phyloP scores from a whole-genome alignment of 352 stramenopile species.

The Phytophthora ramorum region DNA sequence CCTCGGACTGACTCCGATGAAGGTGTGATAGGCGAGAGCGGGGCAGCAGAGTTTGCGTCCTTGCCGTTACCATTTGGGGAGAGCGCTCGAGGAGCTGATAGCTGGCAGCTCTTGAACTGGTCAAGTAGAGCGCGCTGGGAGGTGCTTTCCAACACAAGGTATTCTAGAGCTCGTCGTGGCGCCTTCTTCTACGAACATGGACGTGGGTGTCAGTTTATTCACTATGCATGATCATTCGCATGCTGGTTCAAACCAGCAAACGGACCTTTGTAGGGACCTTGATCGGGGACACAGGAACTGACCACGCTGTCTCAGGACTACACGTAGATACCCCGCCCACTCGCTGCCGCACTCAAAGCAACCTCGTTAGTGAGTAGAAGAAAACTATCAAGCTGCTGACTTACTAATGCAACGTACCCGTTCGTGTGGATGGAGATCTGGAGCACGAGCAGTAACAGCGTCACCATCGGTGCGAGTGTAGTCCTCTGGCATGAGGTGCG shows the following conservation, averaged over 20 bases:
- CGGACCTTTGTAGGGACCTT: conserved; percentile 39
- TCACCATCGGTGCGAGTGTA: conserved; percentile 36
- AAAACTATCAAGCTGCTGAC: not conserved
- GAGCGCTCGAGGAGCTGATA: conserved; percentile 17
- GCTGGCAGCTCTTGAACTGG: conserved; percentile 56
- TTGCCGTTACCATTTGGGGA: conserved; percentile 1
- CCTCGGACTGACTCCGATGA: conserved; percentile 13
- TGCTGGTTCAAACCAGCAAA: no score
- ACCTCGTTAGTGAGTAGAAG: not conserved
- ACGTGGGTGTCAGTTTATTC: not conserved
- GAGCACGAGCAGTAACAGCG: conserved; percentile 30
- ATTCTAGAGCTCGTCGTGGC: conserved; percentile 41
- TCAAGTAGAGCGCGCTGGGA: conserved; percentile 57
- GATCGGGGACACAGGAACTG: conserved; percentile 60
- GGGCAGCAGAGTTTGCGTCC: not conserved
- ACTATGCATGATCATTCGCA: not conserved
- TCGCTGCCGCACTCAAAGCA: conserved; percentile 11
- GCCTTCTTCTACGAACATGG: conserved; percentile 13
- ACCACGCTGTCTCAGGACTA: conserved; percentile 24
- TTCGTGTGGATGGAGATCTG: conserved; percentile 54
- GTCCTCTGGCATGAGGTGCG: conserved; percentile 37
- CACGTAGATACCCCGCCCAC: not conserved
- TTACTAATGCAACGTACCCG: conserved; percentile 29
- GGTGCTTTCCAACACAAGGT: conserved; percentile 54
- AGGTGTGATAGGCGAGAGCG: conserved; percentile 24